Evolutionary conservation across 768 basidiomycete species (phyloP).

Genomic region (Mycena vitilis): DNA sequence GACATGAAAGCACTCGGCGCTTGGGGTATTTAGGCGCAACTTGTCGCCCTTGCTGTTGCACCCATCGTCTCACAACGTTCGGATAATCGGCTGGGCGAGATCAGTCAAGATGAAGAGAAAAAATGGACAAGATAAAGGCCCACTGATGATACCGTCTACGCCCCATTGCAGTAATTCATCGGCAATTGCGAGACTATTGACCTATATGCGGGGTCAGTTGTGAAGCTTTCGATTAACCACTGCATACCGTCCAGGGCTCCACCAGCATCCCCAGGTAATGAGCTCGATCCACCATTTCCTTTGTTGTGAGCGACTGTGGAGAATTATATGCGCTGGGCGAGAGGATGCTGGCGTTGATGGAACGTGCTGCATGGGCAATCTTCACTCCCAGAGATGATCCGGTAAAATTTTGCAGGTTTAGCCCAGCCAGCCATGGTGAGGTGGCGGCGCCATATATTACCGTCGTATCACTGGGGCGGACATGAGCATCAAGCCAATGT

Average conservation of each 20-base stretch:
- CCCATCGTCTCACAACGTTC: constrained; percentile 64
- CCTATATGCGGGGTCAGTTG: constrained; percentile 48
- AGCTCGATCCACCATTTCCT: constrained; percentile 74
- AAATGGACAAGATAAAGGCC: too few relatives aligned
- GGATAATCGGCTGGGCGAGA: constrained; percentile 67
- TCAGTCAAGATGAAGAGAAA: too few relatives aligned
- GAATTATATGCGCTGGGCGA: constrained; percentile 69
- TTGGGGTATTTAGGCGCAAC: constrained; percentile 72
- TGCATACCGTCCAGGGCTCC: constrained; percentile 79
- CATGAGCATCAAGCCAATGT: background rate
- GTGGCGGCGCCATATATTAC: constrained; percentile 54
- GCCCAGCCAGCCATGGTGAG: constrained; percentile 78
- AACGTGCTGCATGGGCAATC: constrained; percentile 76
- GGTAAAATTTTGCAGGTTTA: constrained; percentile 70
- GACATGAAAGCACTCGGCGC: constrained; percentile 69
- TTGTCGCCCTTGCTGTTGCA: constrained; percentile 61
- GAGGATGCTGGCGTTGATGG: constrained; percentile 72
- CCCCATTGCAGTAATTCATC: constrained; percentile 71
- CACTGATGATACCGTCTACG: constrained; percentile 78
- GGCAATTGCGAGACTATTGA: constrained; percentile 69
- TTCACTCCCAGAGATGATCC: constrained; percentile 68
- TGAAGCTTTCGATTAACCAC: constrained; percentile 16
- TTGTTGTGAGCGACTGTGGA: constrained; percentile 64
- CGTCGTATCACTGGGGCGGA: constrained; percentile 51
- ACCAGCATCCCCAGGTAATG: constrained; percentile 73